Evolutionary conservation across 2,329 filamentous ascomycete genomes (phyloP), one percentile per base, ranked within the genome.

Genomic region (Helicocarpus griseus): DNA sequence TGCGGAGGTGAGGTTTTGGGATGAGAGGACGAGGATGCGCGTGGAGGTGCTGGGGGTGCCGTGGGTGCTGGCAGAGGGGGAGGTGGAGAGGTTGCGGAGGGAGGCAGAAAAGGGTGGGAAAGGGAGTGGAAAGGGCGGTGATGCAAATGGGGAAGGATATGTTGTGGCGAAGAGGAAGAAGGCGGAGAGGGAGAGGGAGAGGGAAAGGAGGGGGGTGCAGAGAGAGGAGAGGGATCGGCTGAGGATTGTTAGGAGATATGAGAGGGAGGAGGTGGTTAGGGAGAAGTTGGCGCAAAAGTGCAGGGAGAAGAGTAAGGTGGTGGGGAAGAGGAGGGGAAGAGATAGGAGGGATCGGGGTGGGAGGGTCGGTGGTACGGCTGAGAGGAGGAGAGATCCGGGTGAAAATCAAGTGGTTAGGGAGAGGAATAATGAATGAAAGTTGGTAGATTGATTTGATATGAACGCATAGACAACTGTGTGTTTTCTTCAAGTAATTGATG

Each of bases 1-100:
- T 39, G 73, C 77, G 26, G 81, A 84, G 60, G 73, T 75, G 46
- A 61, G 62, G 6, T 77, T 77, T 29, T 77, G 81, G 72, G 67
- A 70, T 1, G 73, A 77, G 55, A 70, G 73, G 17, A 70, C 73
- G 3, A 62, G 69, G 26, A 80, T 76, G 59, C 70, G 76, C 41
- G 60, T 70, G 8, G 66, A 73, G 11, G 69, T 80, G 1, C 67
- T 84, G 21, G 68, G 66, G 2, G 66, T 65, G 49, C 78, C 79
- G 2, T 83, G 81, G 81, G 58, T 68, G 2, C 55, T 85, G 41
- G 66, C 61, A 0, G 60, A 65, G 0, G 62, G 65, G 26, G 70
- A 80, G 54, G 63, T 74, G 41, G 68, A 65, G 50, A 61, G 58
- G 45, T 65, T 81, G 28, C 63, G 66, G 6, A 57, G 58, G n/a